Percentiles rank a stretch among this genome's conserved stretches.
Evolutionary conservation across 768 basidiomycete genomes (phyloP).

Genomic region (Hygrocybe punicea): DNA sequence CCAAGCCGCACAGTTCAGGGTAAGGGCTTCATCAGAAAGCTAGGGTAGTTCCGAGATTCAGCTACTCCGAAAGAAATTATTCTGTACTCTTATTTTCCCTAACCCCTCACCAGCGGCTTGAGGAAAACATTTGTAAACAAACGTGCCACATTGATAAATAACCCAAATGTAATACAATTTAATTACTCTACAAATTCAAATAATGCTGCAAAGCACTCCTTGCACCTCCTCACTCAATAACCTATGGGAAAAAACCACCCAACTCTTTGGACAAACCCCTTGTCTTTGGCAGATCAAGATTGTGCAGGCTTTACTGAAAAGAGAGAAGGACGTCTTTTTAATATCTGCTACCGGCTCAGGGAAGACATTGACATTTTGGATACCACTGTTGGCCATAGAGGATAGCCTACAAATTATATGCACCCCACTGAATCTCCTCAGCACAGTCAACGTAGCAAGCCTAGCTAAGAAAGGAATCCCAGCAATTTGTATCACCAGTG

Average conservation of each 20-base stretch:
- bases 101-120: neutral
- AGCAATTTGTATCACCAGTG: constrained; percentile 17
- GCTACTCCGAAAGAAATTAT: too few relatives aligned
- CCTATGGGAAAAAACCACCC: neutral
- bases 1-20: neutral
- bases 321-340: constrained; percentile 21
- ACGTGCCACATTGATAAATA: neutral
- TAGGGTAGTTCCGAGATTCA: too few relatives aligned
- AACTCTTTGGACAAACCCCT: constrained; percentile 2
- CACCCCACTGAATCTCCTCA: constrained; percentile 23
- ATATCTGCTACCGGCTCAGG: constrained; percentile 29
- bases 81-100: neutral
- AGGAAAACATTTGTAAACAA: neutral
- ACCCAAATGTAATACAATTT: neutral
- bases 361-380: constrained; percentile 33
- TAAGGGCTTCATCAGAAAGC: too few relatives aligned
- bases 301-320: constrained; percentile 15
- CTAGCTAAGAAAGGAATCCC: constrained; percentile 14
- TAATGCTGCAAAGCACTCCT: neutral
- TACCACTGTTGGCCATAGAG: constrained; percentile 20
- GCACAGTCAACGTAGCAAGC: constrained; percentile 17
- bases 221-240: neutral
- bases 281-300: constrained; percentile 23
- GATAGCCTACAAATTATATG: constrained; percentile 23
- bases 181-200: neutral